A percentile compares a stretch with the other conserved stretches of the same genome.
Conservation (phyloP, 2,329 filamentous ascomycete species). For the Clarireedia monteithiana region DNA sequence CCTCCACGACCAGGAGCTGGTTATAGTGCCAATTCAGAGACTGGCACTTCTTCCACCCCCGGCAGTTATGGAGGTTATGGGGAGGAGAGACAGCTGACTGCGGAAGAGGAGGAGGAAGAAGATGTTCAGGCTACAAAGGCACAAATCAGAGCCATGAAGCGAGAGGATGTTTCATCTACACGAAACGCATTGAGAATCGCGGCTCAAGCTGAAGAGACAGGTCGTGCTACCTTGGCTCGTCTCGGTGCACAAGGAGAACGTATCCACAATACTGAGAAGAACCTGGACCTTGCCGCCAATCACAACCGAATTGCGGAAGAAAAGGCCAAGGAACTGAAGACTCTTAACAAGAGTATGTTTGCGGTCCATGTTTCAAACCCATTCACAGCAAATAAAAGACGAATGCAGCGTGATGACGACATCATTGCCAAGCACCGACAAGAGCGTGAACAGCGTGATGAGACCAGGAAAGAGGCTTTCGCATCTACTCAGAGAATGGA, state of each 20-base stretch:
- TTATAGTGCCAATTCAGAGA: slow-evolving; percentile 21
- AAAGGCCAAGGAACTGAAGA: slow-evolving; percentile 75
- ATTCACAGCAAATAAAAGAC: slow-evolving; percentile 63
- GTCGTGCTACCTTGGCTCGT: slow-evolving; percentile 62
- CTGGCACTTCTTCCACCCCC: slow-evolving; percentile 8
- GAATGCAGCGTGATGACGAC: slow-evolving; percentile 56
- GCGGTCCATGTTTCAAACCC: slow-evolving; percentile 71
- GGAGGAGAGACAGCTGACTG: slow-evolving; percentile 70
- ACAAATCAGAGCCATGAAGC: slow-evolving; percentile 68
- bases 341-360: slow-evolving; percentile 85
- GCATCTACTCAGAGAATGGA: slow-evolving; percentile 47
- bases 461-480: slow-evolving; percentile 49
- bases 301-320: slow-evolving; percentile 72
- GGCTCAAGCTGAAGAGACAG: slow-evolving; percentile 62
- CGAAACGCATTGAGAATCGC: slow-evolving; percentile 62
- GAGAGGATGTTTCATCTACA: slow-evolving; percentile 66
- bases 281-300: slow-evolving; percentile 71
- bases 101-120: slow-evolving; percentile 66
- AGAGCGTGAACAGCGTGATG: slow-evolving; percentile 58
- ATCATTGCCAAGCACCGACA: slow-evolving; percentile 61
- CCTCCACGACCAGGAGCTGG: slow-evolving; percentile 21
- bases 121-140: slow-evolving; percentile 65
- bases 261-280: slow-evolving; percentile 74
- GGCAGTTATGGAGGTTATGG: slow-evolving; percentile 47
- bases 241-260: slow-evolving; percentile 74